These are phyloP conservation scores for Beauveria caledonica DNA, from an alignment of 2,329 filamentous ascomycete species.

Conservation along the genomic window DNA sequence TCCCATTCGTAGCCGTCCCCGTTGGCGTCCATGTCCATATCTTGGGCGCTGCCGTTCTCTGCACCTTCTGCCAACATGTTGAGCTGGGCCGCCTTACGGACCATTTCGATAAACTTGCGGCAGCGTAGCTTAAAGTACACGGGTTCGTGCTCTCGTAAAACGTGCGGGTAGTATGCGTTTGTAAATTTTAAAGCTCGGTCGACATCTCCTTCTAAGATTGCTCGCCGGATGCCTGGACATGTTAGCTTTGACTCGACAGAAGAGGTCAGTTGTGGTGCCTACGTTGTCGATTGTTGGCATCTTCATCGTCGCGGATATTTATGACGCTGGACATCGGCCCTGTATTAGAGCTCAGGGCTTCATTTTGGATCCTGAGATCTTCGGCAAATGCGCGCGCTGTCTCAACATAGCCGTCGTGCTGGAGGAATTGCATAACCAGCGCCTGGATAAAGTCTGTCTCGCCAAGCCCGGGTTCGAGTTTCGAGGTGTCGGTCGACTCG, in stretches of 20 bases:
- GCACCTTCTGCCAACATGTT: conserved; percentile 37
- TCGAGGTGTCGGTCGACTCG: conserved; percentile 44
- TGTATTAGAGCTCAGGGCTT: conserved; percentile 55
- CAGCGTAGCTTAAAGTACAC: conserved; percentile 85
- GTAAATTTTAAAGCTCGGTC: conserved; percentile 83
- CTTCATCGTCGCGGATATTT: conserved; percentile 70
- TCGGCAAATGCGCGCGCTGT: conserved; percentile 81
- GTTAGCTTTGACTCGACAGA: conserved; percentile 12
- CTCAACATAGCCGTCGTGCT: conserved; percentile 92
- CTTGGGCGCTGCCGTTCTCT: conserved; percentile 33
- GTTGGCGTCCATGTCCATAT: conserved; percentile 50
- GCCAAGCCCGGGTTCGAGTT: conserved; percentile 53
- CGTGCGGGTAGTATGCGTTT: conserved; percentile 66
- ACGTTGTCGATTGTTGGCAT: conserved; percentile 84
- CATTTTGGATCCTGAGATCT: conserved; percentile 68
- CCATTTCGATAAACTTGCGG: conserved; percentile 93
- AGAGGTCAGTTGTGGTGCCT: conserved; percentile 23
- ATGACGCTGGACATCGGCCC: conserved; percentile 46
- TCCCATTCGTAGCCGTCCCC: conserved; percentile 48
- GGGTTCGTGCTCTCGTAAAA: conserved; percentile 70
- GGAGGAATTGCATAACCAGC: conserved; percentile 76
- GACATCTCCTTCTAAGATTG: conserved; percentile 86
- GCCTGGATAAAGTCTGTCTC: conserved; percentile 77
- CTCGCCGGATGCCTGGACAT: conserved; percentile 65
- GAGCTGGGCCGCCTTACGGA: conserved; percentile 63